These are phyloP conservation scores for Colletotrichum sp. DNA, from an alignment of 2,329 filamentous ascomycete genomes.

Conservation along the genomic window DNA sequence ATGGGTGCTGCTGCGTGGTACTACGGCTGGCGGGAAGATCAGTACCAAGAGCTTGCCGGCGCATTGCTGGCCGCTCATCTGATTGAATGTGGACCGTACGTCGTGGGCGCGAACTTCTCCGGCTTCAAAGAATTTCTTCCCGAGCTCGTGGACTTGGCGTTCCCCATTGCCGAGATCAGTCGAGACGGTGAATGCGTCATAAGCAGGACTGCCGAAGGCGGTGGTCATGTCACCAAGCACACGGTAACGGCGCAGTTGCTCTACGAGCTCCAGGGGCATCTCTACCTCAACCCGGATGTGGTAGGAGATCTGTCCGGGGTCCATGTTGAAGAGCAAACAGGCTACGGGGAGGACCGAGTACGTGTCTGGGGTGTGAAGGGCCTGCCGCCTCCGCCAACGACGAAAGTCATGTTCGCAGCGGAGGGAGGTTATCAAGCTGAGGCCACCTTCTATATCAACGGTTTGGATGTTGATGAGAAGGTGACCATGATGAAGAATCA, in stretches of 20 bases:
- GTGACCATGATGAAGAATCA: conserved; percentile 27
- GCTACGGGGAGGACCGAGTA: conserved; percentile 34
- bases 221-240: conserved; percentile 35
- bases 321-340: conserved; percentile 35
- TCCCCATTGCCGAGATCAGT: conserved; percentile 55
- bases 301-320: conserved; percentile 44
- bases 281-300: conserved; percentile 55
- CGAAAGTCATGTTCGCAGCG: conserved; percentile 57
- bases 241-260: conserved; percentile 51
- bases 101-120: conserved; percentile 57
- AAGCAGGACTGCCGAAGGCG: conserved; percentile 34
- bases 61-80: conserved; percentile 52
- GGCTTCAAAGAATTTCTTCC: conserved; percentile 39
- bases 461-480: conserved; percentile 23
- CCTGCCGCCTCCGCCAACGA: conserved; percentile 51
- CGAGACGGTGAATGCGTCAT: conserved; percentile 49
- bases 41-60: conserved; percentile 52
- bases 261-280: conserved; percentile 52
- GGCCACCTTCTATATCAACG: conserved; percentile 19
- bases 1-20: conserved; percentile 59
- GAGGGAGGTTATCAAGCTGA: conserved; percentile 52
- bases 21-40: conserved; percentile 49
- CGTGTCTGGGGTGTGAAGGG: conserved; percentile 45
- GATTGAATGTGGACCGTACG: conserved; percentile 57
- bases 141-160: conserved; percentile 41